Conservation (phyloP, 23 red algal species). For the Gracilaria domingensis region DNA sequence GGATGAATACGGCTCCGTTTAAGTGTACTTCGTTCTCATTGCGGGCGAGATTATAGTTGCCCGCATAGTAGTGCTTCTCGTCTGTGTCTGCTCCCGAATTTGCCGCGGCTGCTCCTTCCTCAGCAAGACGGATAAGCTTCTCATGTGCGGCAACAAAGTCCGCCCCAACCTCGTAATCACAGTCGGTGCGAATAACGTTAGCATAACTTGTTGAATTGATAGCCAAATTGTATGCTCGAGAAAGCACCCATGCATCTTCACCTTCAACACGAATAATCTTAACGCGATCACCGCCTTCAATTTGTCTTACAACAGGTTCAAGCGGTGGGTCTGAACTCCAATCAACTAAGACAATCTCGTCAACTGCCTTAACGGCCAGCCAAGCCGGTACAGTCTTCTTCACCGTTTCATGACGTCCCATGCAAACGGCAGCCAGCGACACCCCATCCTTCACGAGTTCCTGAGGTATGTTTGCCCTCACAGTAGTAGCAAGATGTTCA, state of each 20-base stretch:
- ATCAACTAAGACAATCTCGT: conserved; percentile 81
- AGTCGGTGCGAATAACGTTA: conserved; percentile 73
- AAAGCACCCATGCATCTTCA: conserved; percentile 57
- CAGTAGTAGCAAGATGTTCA: neutral
- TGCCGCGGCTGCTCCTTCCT: neutral
- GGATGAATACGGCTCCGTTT: conserved; percentile 77
- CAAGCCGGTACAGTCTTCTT: conserved; percentile 53
- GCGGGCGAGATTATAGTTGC: conserved; percentile 64
- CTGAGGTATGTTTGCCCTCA: neutral
- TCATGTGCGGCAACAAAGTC: conserved; percentile 64
- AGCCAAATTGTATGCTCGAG: conserved; percentile 76
- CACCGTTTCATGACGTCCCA: conserved; percentile 66
- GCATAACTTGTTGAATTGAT: conserved; percentile 43
- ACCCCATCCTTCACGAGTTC: conserved; percentile 41
- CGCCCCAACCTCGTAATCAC: conserved; percentile 62
- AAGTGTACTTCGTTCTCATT: conserved; percentile 89
- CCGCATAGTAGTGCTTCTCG: conserved; percentile 66
- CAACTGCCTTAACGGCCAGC: conserved; percentile 41
- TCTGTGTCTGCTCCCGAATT: neutral
- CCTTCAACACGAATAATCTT: conserved; percentile 72
- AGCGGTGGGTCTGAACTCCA: conserved; percentile 74
- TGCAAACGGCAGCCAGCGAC: conserved; percentile 67
- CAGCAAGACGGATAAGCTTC: neutral
- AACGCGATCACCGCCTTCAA: conserved; percentile 25
- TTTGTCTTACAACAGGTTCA: neutral